Conservation (phyloP, 2,329 filamentous ascomycete species). For the Sporothrix phasma region DNA sequence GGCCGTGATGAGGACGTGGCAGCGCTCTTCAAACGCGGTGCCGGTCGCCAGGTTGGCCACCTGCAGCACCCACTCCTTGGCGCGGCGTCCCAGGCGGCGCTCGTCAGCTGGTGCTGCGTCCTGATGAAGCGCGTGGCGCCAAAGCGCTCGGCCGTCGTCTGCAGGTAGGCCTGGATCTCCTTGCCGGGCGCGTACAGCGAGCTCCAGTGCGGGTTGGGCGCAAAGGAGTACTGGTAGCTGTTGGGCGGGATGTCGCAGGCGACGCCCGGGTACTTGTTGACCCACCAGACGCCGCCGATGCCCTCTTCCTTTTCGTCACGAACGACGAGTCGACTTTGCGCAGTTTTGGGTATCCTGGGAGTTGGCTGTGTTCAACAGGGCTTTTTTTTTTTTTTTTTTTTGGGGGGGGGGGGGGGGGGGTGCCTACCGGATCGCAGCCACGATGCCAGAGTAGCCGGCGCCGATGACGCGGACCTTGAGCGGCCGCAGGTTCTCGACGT, state of each 20-base stretch:
- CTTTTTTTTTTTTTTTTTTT: no score
- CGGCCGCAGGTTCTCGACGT: constrained; percentile 27
- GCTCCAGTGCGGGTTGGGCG: constrained; percentile 45
- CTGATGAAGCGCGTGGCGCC: constrained; percentile 38
- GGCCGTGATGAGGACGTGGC: constrained; percentile 33
- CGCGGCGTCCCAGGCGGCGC: constrained; percentile 32
- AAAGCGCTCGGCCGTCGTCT: constrained; percentile 36
- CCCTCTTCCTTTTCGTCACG: constrained; percentile 30
- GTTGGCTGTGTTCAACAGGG: no score
- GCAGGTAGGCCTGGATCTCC: constrained; percentile 42
- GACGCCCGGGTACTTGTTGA: constrained; percentile 28
- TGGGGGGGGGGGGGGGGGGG: no score
- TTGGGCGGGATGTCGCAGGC: constrained; percentile 35
- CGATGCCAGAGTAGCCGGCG: constrained; percentile 28
- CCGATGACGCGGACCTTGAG: constrained; percentile 28
- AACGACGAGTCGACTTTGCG: constrained; percentile 27
- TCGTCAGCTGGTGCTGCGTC: constrained; percentile 32
- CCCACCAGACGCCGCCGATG: constrained; percentile 29
- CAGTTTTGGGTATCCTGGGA: constrained; percentile 27
- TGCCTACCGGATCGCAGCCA: constrained; percentile 26
- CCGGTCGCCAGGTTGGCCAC: constrained; percentile 29
- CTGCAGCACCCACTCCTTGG: constrained; percentile 28
- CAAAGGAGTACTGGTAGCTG: constrained; percentile 48
- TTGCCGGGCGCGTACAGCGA: constrained; percentile 37
- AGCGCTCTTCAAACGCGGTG: constrained; percentile 30